Evolutionary conservation across 352 stramenopile species (phyloP), one percentile per base, ranked within the genome.

Genomic region (Phytophthora citrophthora): DNA sequence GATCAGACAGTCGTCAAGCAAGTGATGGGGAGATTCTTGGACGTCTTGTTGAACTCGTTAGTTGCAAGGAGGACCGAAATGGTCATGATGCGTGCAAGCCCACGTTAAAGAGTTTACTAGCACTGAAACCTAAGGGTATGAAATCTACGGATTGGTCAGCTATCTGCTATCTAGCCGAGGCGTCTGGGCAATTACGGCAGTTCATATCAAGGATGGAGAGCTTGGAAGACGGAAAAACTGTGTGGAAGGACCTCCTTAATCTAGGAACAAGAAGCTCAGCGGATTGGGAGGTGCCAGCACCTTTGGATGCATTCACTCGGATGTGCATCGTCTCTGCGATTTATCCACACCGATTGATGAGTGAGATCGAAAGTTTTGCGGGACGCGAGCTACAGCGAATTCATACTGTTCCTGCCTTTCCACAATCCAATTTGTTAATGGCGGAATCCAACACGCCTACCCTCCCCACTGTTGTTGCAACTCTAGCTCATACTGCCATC

Each of bases 281-380:
- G 29, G 44, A 60, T 9, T 70, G 65, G 59, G 10, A 66, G 12
- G 15, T 44, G 10, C 40, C 54, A 5, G 47, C 20, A 31, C 36
- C 52, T 36, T n/a, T 73, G 6, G 53, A 70, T n/a, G 43, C 12
- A 1, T 66, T 73, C n/a, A 66, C 36, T 13, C 62, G 58, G 1
- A 40, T 84, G 13, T 84, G 76, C 12, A 16, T 74, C 12, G 44
- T 70, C 13, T 50, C 50, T 27, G 63, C 59, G 7, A 34, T 82
- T 0, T 57, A 80, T 45, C 59, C 36, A 1, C 44, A 76, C 15
- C 40, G 48, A 1, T 63, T 82, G 27, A 23, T 79, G 15, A 52
- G 44, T 9, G 73, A 82, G 31, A 24, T 80, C 9, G 74, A 84
- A 49, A 16, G 46, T 9, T 82, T 82, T 23, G 11, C 64, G 12